Percentiles rank a stretch among this genome's conserved stretches.
phyloP scores from a whole-genome alignment of 352 stramenopile species.

The Thalassiosira mediterranea region DNA sequence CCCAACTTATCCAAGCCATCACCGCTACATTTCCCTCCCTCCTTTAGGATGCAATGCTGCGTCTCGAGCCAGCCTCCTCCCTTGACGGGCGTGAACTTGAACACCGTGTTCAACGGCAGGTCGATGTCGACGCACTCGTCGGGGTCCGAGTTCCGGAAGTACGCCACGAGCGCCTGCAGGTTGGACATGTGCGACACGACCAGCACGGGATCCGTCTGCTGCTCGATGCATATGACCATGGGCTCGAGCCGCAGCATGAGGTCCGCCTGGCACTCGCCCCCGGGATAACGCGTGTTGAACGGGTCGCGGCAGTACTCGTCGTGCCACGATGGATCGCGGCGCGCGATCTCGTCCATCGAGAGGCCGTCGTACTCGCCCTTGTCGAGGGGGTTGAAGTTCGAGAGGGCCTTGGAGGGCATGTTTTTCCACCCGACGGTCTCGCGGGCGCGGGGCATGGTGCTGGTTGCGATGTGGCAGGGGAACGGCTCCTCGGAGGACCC shows the following conservation, averaged over 20 bases:
- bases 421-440: constrained; percentile 72
- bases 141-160: constrained; percentile 75
- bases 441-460: constrained; percentile 76
- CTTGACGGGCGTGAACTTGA: constrained; percentile 79
- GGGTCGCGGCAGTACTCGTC: constrained; percentile 63
- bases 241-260: constrained; percentile 75
- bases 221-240: constrained; percentile 81
- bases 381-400: constrained; percentile 82
- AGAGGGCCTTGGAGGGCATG: constrained; percentile 64
- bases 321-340: constrained; percentile 71
- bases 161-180: constrained; percentile 79
- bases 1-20: too few relatives aligned
- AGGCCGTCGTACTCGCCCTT: constrained; percentile 81
- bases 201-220: constrained; percentile 77
- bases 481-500: constrained; percentile 44
- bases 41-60: constrained; percentile 35
- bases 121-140: constrained; percentile 76
- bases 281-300: constrained; percentile 81
- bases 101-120: constrained; percentile 79
- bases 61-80: constrained; percentile 80
- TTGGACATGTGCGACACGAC: constrained; percentile 83
- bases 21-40: too few relatives aligned
- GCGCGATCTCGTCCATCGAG: constrained; percentile 76
- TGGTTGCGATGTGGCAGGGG: constrained; percentile 58
- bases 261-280: constrained; percentile 83